Evolutionary conservation across 495 filamentous ascomycete species (phyloP), one percentile per base, ranked within the genome.

Genomic region (Pseudomonodictys pantanalensis): DNA sequence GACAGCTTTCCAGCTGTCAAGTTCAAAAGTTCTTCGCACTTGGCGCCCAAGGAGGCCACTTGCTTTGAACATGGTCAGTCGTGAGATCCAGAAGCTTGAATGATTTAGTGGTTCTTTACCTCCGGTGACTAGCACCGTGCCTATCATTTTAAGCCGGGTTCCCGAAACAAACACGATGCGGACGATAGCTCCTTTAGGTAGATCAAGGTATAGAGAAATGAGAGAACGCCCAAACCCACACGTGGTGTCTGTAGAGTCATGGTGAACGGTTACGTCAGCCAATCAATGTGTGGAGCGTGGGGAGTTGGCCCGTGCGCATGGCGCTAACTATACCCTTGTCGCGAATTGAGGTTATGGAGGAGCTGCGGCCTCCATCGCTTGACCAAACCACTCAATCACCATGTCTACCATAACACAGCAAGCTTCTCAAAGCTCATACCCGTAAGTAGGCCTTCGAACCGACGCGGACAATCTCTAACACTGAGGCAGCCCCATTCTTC

Each of bases 21-120:
- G 69, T 58, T 86, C 77, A 71, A 97, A 96, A 17, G 80, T 84
- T 54, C 83, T 86, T 60, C 87, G 79, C 15, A 92, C 85, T 71
- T 95, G 84, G 17, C 91, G 83, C 29, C 92, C 92, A 7, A 97
- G 80, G 1, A 93, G 78, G 42, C 92, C 92, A 17, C 52, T 56
- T 6, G 49, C 66, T 69, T 38, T 22, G 10, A n/a, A 42, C n/a
- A 43, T 33, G 51, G 47, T 62, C 35, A 60, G 39, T 22, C 3
- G 3, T 41, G 38, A 26, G 24, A 20, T 30, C 11, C 18, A n/a
- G n/a, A 43, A 23, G 25, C 25, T 20, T 32, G 11, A 15, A 38
- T 46, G 8, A 20, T 32, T 17, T 0, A 35, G n/a, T 38, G 12
- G 11, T 5, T 29, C 10, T 33, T 83, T 92, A 39, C 89, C 92